phyloP scores from a whole-genome alignment of 441 rosid species.

The Croton setiger region DNA sequence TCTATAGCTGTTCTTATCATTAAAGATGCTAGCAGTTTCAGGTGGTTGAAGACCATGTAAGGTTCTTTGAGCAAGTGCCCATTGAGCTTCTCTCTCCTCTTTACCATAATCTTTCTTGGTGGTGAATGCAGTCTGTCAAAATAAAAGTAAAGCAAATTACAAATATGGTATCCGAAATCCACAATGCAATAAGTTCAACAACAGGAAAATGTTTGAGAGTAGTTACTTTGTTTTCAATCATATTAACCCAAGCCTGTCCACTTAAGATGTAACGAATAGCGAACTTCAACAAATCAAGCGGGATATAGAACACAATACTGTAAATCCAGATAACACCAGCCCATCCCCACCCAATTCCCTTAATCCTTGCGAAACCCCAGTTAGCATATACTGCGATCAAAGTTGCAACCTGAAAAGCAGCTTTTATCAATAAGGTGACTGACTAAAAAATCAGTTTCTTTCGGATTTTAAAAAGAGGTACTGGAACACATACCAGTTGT shows the following conservation, averaged over 20 bases:
- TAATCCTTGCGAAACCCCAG: slow-evolving; percentile 76
- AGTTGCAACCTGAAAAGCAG: slow-evolving; percentile 63
- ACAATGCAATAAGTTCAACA: background rate
- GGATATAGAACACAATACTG: slow-evolving; percentile 73
- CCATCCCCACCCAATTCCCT: slow-evolving; percentile 93
- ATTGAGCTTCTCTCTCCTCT: slow-evolving; percentile 92
- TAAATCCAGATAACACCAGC: slow-evolving; percentile 85
- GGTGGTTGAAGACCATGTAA: slow-evolving; percentile 85
- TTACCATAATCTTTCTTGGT: slow-evolving; percentile 92
- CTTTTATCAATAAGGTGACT: background rate
- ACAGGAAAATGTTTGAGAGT: background rate
- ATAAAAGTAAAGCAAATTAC: background rate
- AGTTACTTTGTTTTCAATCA: slow-evolving; percentile 82
- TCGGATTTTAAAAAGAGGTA: background rate
- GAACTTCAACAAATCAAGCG: slow-evolving; percentile 75
- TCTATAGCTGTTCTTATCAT: slow-evolving; percentile 75
- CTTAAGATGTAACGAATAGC: slow-evolving; percentile 70
- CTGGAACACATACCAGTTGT: slow-evolving; percentile 49
- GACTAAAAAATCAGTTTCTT: no score
- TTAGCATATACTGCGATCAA: slow-evolving; percentile 57
- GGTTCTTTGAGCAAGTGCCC: slow-evolving; percentile 93
- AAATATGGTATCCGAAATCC: background rate
- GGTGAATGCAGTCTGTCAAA: slow-evolving; percentile 77
- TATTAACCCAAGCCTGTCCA: slow-evolving; percentile 82
- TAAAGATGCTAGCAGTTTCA: slow-evolving; percentile 44